These are phyloP conservation scores for Musa balbisiana DNA, from an alignment of 202 grass and related monocot genomes.

Conservation along the genomic window DNA sequence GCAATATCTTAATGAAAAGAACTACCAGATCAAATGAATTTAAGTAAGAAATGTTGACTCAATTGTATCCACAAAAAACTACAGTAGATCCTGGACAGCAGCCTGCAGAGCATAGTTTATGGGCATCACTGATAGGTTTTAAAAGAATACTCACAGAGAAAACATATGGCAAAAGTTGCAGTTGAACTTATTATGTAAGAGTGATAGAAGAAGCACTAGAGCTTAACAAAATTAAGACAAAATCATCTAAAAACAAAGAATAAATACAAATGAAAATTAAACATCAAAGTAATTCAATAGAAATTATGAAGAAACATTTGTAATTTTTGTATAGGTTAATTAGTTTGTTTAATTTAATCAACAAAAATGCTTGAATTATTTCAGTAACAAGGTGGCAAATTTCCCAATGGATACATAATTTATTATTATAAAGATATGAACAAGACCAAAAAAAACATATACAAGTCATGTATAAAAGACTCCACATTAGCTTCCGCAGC, in stretches of 20 bases:
- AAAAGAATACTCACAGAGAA: too few species aligned
- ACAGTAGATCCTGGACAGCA: background rate
- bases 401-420: too few species aligned
- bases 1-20: background rate
- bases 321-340: too few species aligned
- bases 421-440: too few species aligned
- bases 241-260: background rate
- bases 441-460: too few species aligned
- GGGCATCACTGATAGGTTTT: background rate
- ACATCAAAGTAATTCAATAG: too few species aligned
- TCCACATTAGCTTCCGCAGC: slow-evolving; percentile 92
- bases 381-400: too few species aligned
- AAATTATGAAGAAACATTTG: too few species aligned
- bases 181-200: background rate
- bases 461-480: background rate
- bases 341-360: too few species aligned
- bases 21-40: background rate
- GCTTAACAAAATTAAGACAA: background rate
- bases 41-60: background rate
- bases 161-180: background rate
- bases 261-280: background rate
- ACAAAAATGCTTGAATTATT: too few species aligned
- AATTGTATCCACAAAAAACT: background rate
- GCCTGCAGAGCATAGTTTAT: background rate
- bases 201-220: background rate